A percentile compares a stretch with the other conserved stretches of the same genome.
These are phyloP conservation scores for Phytophthora ramorum DNA, from an alignment of 352 stramenopile species.

Conservation along the genomic window DNA sequence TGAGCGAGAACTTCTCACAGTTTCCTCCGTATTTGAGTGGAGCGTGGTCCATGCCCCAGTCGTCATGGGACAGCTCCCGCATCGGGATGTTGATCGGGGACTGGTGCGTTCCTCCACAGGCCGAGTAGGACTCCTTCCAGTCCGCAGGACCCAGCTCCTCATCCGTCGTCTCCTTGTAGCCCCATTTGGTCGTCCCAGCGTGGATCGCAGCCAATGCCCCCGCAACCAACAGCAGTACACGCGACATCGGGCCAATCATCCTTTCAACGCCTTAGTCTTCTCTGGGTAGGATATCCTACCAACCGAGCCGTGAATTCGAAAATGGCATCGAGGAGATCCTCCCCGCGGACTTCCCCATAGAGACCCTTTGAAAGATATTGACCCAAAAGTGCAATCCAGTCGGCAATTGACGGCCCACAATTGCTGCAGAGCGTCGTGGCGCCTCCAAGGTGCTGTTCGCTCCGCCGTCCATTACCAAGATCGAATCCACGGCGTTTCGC, in stretches of 20 bases:
- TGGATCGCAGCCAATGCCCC: conserved; percentile 24
- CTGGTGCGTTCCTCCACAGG: conserved; percentile 53
- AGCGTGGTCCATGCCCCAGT: conserved; percentile 49
- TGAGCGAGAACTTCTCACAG: conserved; percentile 62
- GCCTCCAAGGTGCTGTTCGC: conserved; percentile 8
- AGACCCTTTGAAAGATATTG: conserved; percentile 12
- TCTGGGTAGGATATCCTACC: background rate
- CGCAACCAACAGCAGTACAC: conserved; percentile 30
- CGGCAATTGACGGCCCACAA: conserved; percentile 21
- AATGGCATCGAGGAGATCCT: conserved; percentile 3
- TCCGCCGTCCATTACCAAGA: conserved; percentile 31
- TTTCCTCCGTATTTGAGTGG: conserved; percentile 60
- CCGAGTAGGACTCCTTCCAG: conserved; percentile 46
- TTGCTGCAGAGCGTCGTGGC: conserved; percentile 13
- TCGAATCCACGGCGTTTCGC: conserved; percentile 28
- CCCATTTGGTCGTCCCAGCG: conserved; percentile 44
- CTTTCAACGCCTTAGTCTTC: background rate
- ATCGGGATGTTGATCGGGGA: conserved; percentile 63
- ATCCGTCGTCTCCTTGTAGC: conserved; percentile 50
- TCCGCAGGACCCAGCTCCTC: conserved; percentile 46
- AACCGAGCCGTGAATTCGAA: conserved; percentile 2
- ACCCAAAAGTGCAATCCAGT: background rate
- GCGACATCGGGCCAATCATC: conserved; percentile 25
- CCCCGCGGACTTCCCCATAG: background rate
- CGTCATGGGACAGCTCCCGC: conserved; percentile 35